A percentile compares a stretch with the other conserved stretches of the same genome.
Conservation (phyloP, 2,329 filamentous ascomycete species). For the Neophaeococcomyces aloes region DNA sequence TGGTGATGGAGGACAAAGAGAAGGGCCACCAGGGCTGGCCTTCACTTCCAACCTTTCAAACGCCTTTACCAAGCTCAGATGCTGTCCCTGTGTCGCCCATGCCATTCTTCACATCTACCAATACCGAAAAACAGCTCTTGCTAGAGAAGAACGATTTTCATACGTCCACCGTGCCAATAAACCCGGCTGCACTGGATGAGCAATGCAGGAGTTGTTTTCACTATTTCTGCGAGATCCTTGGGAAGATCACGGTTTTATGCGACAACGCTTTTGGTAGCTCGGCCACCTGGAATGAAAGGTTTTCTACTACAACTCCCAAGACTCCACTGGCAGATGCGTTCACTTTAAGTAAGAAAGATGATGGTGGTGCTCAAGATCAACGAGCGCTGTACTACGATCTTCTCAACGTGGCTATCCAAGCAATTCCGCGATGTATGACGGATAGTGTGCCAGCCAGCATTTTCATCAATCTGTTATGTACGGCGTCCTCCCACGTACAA, state of each 20-base stretch:
- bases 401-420: slow-evolving; percentile 88
- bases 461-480: slow-evolving; percentile 87
- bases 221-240: slow-evolving; percentile 87
- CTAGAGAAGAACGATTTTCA: slow-evolving; percentile 18
- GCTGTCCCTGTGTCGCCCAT: slow-evolving; percentile 28
- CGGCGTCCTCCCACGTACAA: slow-evolving; percentile 91
- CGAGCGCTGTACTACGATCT: slow-evolving; percentile 94
- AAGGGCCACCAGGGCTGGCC: slow-evolving; percentile 66
- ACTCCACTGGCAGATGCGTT: slow-evolving; percentile 93
- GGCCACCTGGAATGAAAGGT: slow-evolving; percentile 90
- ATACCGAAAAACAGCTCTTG: slow-evolving; percentile 30
- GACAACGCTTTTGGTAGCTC: slow-evolving; percentile 96
- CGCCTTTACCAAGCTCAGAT: slow-evolving; percentile 27
- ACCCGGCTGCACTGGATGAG: slow-evolving; percentile 56
- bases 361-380: slow-evolving; percentile 64
- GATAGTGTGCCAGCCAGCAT: slow-evolving; percentile 86
- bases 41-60: slow-evolving; percentile 63
- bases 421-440: slow-evolving; percentile 84
- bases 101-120: slow-evolving; percentile 26
- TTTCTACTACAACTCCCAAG: slow-evolving; percentile 61
- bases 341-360: slow-evolving; percentile 76
- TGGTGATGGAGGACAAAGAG: slow-evolving; percentile 86
- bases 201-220: slow-evolving; percentile 74
- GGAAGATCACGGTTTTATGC: slow-evolving; percentile 91
- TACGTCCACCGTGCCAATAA: slow-evolving; percentile 36